Percentiles rank a stretch among this genome's conserved stretches.
phyloP scores from a whole-genome alignment of 2,329 filamentous ascomycete genomes.

The Penicillium sp. region DNA sequence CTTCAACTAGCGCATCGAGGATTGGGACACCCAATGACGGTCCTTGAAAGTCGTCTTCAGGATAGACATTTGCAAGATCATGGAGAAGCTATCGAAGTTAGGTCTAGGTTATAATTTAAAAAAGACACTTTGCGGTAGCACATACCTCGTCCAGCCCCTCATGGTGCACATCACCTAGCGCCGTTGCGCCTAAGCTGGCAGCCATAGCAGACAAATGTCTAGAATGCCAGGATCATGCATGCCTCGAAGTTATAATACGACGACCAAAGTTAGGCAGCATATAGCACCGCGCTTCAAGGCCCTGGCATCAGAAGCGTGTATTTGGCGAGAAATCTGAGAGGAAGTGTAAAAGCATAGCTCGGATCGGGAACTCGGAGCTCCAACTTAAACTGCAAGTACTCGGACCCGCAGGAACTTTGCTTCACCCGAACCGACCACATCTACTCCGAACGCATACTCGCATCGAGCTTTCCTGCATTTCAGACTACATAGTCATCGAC shows the following conservation, averaged over 20 bases:
- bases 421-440: neutral
- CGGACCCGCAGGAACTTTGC: neutral
- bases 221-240: constrained; percentile 38
- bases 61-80: constrained; percentile 30
- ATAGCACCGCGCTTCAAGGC: neutral
- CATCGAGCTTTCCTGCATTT: neutral
- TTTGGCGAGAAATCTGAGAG: neutral
- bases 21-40: constrained; percentile 44
- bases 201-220: constrained; percentile 41
- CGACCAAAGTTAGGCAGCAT: neutral
- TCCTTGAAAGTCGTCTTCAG: constrained; percentile 10
- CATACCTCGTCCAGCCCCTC: constrained; percentile 53
- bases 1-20: constrained; percentile 47
- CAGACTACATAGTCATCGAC: neutral
- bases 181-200: constrained; percentile 50
- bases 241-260: constrained; percentile 44
- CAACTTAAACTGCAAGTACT: neutral
- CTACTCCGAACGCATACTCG: neutral
- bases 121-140: neutral
- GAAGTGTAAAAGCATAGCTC: neutral
- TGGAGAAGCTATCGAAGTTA: constrained; percentile 24
- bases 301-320: neutral
- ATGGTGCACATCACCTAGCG: constrained; percentile 54
- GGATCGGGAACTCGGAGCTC: neutral
- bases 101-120: no score